phyloP scores from a whole-genome alignment of 441 rosid genomes.

The Breynia disticha region DNA sequence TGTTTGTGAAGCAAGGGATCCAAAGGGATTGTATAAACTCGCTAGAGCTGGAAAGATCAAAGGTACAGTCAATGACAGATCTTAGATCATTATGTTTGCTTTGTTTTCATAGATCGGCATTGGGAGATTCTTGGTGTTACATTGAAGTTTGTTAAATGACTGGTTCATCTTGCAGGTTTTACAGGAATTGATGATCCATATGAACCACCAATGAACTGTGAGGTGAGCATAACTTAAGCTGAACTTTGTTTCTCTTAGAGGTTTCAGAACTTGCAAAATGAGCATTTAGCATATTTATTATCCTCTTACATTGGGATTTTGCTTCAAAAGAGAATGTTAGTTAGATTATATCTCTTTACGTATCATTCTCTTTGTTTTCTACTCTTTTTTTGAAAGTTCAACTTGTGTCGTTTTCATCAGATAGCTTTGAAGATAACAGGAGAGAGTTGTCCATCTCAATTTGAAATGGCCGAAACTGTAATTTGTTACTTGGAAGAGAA shows the following conservation, averaged over 20 bases:
- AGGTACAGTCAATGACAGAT: conserved; percentile 27
- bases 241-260: neutral
- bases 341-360: neutral
- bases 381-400: neutral
- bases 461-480: conserved; percentile 62
- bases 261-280: neutral
- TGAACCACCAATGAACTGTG: conserved; percentile 66
- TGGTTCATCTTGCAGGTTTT: conserved; percentile 46
- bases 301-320: too few relatives aligned
- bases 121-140: neutral
- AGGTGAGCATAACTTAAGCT: conserved; percentile 32
- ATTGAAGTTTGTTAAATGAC: conserved; percentile 3
- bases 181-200: conserved; percentile 90
- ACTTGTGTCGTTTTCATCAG: conserved; percentile 28
- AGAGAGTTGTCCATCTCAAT: conserved; percentile 32
- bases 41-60: conserved; percentile 87
- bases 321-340: too few relatives aligned
- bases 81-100: neutral
- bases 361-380: neutral
- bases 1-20: conserved; percentile 77
- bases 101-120: neutral
- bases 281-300: neutral
- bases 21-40: conserved; percentile 84
- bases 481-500: conserved; percentile 51
- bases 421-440: conserved; percentile 34